Conservation (phyloP, 148 eudicot genomes). For the Cornus controversa region DNA sequence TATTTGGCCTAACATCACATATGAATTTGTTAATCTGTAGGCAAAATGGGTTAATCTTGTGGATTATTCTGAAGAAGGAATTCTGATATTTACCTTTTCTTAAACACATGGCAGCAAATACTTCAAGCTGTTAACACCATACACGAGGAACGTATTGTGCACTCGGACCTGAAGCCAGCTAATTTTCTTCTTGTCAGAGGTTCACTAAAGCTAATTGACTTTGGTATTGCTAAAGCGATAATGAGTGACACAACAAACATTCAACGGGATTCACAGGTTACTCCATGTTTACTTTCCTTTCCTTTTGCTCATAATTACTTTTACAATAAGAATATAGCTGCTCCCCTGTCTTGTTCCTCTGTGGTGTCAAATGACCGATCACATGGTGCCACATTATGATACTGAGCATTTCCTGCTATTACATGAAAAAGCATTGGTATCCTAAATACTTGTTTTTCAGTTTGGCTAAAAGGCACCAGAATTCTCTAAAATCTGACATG, state of each 20-base stretch:
- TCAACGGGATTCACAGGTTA: slow-evolving; percentile 94
- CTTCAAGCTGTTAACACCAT: slow-evolving; percentile 94
- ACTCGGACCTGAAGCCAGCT: slow-evolving; percentile 94
- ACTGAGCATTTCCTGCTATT: background rate
- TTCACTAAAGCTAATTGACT: slow-evolving; percentile 89
- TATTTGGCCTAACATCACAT: background rate
- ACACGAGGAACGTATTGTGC: slow-evolving; percentile 97
- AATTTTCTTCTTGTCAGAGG: slow-evolving; percentile 97
- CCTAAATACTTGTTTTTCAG: background rate
- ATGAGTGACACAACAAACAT: slow-evolving; percentile 98
- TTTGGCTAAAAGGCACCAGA: background rate
- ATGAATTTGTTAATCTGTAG: background rate
- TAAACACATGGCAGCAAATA: slow-evolving; percentile 65
- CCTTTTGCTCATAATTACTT: background rate
- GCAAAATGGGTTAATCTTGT: background rate
- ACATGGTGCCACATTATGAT: background rate
- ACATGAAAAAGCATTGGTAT: background rate
- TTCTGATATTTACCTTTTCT: slow-evolving; percentile 20
- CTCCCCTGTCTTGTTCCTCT: background rate
- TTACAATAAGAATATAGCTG: background rate
- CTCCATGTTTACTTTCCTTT: background rate
- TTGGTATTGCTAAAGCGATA: slow-evolving; percentile 94
- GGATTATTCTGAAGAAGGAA: slow-evolving; percentile 1
- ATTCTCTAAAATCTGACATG: background rate
- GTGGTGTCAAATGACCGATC: background rate